Conservation (phyloP, 2,329 filamentous ascomycete species). For the Tolypocladium pustulatum region DNA sequence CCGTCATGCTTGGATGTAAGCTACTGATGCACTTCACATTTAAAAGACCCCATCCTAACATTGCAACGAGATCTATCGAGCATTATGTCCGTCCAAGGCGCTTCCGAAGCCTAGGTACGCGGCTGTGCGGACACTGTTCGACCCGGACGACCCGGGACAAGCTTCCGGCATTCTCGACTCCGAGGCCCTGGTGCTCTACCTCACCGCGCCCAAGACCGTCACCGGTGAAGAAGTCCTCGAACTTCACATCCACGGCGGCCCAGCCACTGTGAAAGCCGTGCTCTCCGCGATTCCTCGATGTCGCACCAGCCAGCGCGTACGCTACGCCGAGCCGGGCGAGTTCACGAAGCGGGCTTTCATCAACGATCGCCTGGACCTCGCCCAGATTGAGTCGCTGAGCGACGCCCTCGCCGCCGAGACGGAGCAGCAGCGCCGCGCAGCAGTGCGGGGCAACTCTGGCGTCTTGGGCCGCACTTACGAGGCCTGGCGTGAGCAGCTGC, state of each 20-base stretch:
- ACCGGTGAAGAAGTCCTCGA: constrained; percentile 92
- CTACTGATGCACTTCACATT: constrained; percentile 6
- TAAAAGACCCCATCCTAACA: neutral
- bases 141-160: constrained; percentile 22
- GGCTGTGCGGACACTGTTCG: constrained; percentile 62
- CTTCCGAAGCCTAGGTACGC: constrained; percentile 47
- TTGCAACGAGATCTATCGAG: constrained; percentile 34
- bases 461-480: constrained; percentile 69
- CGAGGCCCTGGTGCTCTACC: constrained; percentile 70
- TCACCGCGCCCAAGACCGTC: constrained; percentile 69
- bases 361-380: constrained; percentile 74
- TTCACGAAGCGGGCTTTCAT: constrained; percentile 90
- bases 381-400: constrained; percentile 63
- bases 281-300: constrained; percentile 62
- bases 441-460: constrained; percentile 67
- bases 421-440: constrained; percentile 83
- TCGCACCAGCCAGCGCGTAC: constrained; percentile 34
- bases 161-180: constrained; percentile 57
- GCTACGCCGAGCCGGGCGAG: constrained; percentile 89
- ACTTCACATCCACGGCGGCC: constrained; percentile 86
- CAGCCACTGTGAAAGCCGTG: constrained; percentile 79
- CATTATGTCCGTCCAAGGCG: constrained; percentile 36
- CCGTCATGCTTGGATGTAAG: constrained; percentile 58
- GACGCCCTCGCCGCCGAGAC: constrained; percentile 62
- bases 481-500: constrained; percentile 63